phyloP scores from a whole-genome alignment of 345 rosid species.

The Brassica juncea region DNA sequence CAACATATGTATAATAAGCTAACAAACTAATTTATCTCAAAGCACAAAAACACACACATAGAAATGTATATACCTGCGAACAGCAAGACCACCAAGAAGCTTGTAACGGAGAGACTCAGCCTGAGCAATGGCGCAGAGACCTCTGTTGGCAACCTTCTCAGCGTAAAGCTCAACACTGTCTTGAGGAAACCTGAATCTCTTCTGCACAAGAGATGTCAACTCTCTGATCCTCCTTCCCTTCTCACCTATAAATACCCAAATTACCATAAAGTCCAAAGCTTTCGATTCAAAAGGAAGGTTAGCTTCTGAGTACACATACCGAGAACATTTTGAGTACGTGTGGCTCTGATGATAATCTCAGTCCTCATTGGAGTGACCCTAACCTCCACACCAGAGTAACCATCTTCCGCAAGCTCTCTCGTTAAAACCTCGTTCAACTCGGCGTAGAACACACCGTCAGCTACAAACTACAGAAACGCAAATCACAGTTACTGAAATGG shows the following conservation, averaged over 20 bases:
- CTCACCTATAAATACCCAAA: slow-evolving; percentile 50
- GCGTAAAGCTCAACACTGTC: slow-evolving; percentile 89
- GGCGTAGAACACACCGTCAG: slow-evolving; percentile 83
- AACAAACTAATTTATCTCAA: neutral
- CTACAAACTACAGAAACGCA: slow-evolving; percentile 59
- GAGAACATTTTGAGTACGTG: slow-evolving; percentile 87
- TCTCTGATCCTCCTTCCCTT: slow-evolving; percentile 92
- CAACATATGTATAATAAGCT: neutral
- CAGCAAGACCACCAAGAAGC: slow-evolving; percentile 94
- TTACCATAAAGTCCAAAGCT: neutral
- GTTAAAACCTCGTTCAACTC: slow-evolving; percentile 80
- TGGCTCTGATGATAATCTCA: slow-evolving; percentile 85
- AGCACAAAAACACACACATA: neutral
- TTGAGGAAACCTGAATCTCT: slow-evolving; percentile 74
- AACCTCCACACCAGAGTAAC: slow-evolving; percentile 91
- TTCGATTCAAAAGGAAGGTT: neutral
- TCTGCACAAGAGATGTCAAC: slow-evolving; percentile 83
- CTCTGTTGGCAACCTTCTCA: slow-evolving; percentile 81
- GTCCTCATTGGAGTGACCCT: slow-evolving; percentile 86
- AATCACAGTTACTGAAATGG: neutral
- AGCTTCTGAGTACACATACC: slow-evolving; percentile 39
- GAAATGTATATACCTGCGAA: slow-evolving; percentile 21
- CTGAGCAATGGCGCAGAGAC: slow-evolving; percentile 91
- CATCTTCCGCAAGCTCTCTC: slow-evolving; percentile 85
- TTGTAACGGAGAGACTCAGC: slow-evolving; percentile 93